Evolutionary conservation across 2,329 filamentous ascomycete genomes (phyloP), one percentile per base, ranked within the genome.

Genomic region (Penicillium italicum): DNA sequence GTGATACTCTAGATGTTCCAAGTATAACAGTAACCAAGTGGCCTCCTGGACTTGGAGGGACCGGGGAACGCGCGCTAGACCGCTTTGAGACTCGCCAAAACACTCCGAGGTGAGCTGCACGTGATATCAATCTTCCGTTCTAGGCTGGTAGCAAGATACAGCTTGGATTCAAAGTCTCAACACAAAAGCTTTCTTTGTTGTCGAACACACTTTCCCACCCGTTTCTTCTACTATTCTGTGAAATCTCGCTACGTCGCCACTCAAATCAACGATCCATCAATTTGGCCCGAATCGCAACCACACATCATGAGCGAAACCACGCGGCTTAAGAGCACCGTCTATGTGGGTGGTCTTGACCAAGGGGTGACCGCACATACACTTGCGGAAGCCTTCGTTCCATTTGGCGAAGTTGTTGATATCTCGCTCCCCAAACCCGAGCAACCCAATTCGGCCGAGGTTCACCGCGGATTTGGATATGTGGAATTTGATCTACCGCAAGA

Each of bases 401-500:
- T 99, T 73, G 94, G 95, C 69, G 93, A 97, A 73, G 93, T 99
- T 59, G 86, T 89, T 63, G 91, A 97, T 71, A 87, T 99, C 63
- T 88, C 90, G 47, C 78, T 99, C 16, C 94, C 94, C 20, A 95
- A 94, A 74, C 88, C 91, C 55, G 92, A 96, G 70, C 80, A 86
- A 59, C 87, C 88, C 62, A 91, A 90, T 60, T 85, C 88, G 7
- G 85, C 82, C 45, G 90, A 95, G 38, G 79, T 85, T 30, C 94
- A 99, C 73, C 83, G 92, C 50, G 94, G 95, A 0, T 99, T 97
- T 74, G 94, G 92, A 56, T 97, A 99, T 72, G 90, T 99, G 48
- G 94, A 99, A 70, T 99, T 90, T 69, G 91, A 97, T 67, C 83
- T 91, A 55, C 82, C 85, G 12, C 84, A 87, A 55, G 94, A 99